Conservation (phyloP, 106 monocot genomes). For the Dioscorea alata region DNA sequence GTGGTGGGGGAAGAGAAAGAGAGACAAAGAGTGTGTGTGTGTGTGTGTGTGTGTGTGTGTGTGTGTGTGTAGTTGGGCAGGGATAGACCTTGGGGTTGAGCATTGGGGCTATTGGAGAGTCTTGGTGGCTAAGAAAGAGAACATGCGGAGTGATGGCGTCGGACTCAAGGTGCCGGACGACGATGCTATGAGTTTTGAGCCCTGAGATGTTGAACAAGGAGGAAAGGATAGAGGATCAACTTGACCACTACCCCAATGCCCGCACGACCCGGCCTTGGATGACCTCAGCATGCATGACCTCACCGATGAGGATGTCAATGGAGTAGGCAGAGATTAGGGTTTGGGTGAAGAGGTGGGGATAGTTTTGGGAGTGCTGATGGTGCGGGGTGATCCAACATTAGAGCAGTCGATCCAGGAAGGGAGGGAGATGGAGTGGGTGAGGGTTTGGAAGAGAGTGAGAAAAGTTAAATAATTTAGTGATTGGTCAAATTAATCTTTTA, state of each 20-base stretch:
- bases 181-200: constrained; percentile 79
- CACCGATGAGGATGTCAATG: no score
- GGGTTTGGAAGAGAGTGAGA: neutral
- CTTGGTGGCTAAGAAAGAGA: constrained; percentile 67
- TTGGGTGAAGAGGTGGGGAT: no score
- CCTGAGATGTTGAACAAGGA: constrained; percentile 52
- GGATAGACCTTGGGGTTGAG: constrained; percentile 87
- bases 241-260: constrained; percentile 79
- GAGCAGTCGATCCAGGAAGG: constrained; percentile 75
- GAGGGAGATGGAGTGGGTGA: constrained; percentile 7
- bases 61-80: constrained; percentile 68
- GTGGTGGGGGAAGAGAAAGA: no score
- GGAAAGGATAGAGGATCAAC: constrained; percentile 16
- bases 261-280: no score
- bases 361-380: no score
- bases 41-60: no score
- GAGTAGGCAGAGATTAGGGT: no score
- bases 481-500: no score
- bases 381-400: constrained; percentile 18
- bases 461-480: no score
- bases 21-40: no score
- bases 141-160: constrained; percentile 58
- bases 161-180: constrained; percentile 47
- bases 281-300: no score
- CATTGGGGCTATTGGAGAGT: constrained; percentile 27